phyloP scores from a whole-genome alignment of 306 rosid species.

The Hylodesmum podocarpum region DNA sequence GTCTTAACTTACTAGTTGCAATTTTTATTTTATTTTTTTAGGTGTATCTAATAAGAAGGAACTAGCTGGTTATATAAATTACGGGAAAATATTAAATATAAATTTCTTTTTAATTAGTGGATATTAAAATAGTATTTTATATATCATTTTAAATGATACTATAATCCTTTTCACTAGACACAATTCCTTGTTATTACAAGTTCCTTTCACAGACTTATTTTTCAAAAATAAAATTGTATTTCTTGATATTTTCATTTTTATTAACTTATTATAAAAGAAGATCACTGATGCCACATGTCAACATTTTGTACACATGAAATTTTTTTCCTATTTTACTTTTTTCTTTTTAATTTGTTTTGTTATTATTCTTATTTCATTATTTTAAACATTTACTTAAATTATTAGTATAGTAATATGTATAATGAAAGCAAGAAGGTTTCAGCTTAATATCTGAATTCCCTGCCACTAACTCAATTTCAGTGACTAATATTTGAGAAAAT shows the following conservation, averaged over 20 bases:
- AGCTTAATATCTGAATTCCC: not conserved
- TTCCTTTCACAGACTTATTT: not conserved
- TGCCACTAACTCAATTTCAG: not conserved
- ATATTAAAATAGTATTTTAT: not conserved
- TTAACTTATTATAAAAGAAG: too few species aligned
- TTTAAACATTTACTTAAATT: too few species aligned
- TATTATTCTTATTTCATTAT: too few species aligned
- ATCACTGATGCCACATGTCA: too few species aligned
- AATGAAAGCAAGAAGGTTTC: not conserved
- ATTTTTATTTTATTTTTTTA: not conserved
- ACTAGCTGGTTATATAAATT: not conserved
- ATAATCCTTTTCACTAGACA: not conserved
- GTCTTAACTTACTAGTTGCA: not conserved
- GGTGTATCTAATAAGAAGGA: not conserved
- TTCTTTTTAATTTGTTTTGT: too few species aligned
- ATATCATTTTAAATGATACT: not conserved
- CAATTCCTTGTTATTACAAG: not conserved
- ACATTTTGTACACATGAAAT: too few species aligned
- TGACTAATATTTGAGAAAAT: not conserved
- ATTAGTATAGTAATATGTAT: too few species aligned
- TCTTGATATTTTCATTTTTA: not conserved
- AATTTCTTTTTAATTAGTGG: not conserved
- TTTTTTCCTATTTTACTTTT: too few species aligned
- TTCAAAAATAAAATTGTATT: not conserved
- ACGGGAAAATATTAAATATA: not conserved